Evolutionary conservation across 495 filamentous ascomycete genomes (phyloP).

Genomic region (Xylaria flabelliformis): DNA sequence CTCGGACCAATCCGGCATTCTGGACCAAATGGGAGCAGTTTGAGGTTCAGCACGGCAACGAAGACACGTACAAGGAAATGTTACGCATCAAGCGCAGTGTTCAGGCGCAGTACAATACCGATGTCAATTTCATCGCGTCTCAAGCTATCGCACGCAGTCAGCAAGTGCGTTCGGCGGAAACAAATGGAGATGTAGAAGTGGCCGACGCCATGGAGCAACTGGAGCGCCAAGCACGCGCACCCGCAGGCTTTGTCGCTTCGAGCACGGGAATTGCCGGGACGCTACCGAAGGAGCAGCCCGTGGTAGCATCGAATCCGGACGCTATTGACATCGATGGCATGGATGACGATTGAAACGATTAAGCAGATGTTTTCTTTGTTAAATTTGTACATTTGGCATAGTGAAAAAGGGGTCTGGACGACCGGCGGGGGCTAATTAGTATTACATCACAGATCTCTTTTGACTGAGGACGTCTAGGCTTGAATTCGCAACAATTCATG

Average conservation of each 20-base stretch:
- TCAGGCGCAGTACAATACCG: conserved; percentile 96
- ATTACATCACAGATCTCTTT: conserved; percentile 18
- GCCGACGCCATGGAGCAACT: conserved; percentile 90
- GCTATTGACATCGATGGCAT: conserved; percentile 83
- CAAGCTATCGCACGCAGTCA: conserved; percentile 89
- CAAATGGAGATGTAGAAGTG: conserved; percentile 58
- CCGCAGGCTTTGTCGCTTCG: conserved; percentile 89
- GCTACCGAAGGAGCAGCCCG: conserved; percentile 52
- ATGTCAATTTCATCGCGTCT: conserved; percentile 97
- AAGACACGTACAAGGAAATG: conserved; percentile 99
- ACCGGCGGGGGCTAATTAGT: conserved; percentile 11
- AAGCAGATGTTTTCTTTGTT: conserved; percentile 13
- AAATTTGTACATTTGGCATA: conserved; percentile 29
- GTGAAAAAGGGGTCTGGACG: conserved; percentile 15
- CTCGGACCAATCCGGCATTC: conserved; percentile 84
- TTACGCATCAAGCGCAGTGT: conserved; percentile 96
- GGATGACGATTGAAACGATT: conserved; percentile 48
- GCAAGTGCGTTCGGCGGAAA: conserved; percentile 57
- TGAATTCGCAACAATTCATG: conserved; percentile 6
- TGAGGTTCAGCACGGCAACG: conserved; percentile 96
- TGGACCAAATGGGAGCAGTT: conserved; percentile 98
- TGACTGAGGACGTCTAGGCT: conserved; percentile 4
- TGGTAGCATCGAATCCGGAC: conserved; percentile 78
- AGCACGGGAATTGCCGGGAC: conserved; percentile 80
- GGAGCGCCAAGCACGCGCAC: conserved; percentile 87